Evolutionary conservation across 371 early-diverging fungal species (phyloP).

Genomic region (Entomophthora muscae): DNA sequence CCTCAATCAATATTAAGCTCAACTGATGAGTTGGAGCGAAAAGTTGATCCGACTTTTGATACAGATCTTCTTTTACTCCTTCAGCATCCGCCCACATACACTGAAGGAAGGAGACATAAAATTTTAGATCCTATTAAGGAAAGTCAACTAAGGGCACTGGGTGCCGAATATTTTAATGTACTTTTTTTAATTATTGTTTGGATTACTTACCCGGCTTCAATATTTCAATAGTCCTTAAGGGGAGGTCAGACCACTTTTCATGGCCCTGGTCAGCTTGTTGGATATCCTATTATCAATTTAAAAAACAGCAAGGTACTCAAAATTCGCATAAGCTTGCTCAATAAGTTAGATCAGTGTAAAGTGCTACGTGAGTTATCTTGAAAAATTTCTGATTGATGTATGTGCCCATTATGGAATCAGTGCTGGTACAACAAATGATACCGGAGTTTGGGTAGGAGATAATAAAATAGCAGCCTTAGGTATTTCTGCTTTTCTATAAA

Average conservation of each 20-base stretch:
- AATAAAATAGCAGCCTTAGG: conserved; percentile 59
- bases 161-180: conserved; percentile 66
- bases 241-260: conserved; percentile 95
- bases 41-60: neutral
- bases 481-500: conserved; percentile 8
- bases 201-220: neutral
- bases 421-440: conserved; percentile 49
- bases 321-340: neutral
- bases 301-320: conserved; percentile 12
- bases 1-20: neutral
- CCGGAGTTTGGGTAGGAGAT: conserved; percentile 72
- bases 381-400: conserved; percentile 52
- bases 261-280: conserved; percentile 93
- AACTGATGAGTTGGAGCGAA: neutral
- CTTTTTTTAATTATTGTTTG: neutral
- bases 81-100: conserved; percentile 78
- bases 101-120: conserved; percentile 72
- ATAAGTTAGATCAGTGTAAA: conserved; percentile 34
- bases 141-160: conserved; percentile 27
- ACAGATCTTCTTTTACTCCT: conserved; percentile 56
- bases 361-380: conserved; percentile 63
- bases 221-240: conserved; percentile 28
- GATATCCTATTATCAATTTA: conserved; percentile 81
- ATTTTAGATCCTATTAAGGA: conserved; percentile 30
- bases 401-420: conserved; percentile 42